Evolutionary conservation across 495 filamentous ascomycete genomes (phyloP).

Genomic region (Hypoxylon lienhwacheense): DNA sequence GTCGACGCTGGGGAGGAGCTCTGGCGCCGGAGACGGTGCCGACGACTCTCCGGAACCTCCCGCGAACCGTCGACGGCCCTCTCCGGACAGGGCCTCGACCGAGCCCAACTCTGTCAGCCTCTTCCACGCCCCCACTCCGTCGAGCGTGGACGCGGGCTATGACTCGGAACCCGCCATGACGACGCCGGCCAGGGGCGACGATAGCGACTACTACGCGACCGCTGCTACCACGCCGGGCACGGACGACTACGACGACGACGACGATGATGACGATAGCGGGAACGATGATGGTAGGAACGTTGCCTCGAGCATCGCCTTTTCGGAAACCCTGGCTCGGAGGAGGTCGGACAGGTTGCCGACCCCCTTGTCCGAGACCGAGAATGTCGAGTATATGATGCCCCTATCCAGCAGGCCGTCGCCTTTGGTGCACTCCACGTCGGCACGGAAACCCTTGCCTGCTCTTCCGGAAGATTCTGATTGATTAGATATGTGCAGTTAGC

Average conservation of each 20-base stretch:
- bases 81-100: conserved; percentile 17
- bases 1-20: not conserved
- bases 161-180: conserved; percentile 38
- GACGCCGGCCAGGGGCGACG: conserved; percentile 12
- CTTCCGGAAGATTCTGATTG: conserved; percentile 50
- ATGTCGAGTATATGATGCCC: conserved; percentile 22
- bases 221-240: not conserved
- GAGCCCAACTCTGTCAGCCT: conserved; percentile 17
- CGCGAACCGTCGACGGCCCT: conserved; percentile 6
- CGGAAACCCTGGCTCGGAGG: conserved; percentile 25
- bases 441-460: conserved; percentile 54
- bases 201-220: not conserved
- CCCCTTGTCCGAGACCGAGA: conserved; percentile 40
- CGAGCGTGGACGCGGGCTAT: conserved; percentile 34
- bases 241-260: conserved; percentile 1
- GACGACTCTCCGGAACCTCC: too few relatives aligned
- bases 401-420: conserved; percentile 33
- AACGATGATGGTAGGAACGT: conserved; percentile 6
- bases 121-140: conserved; percentile 31
- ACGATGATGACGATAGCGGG: conserved; percentile 2
- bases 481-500: conserved; percentile 5
- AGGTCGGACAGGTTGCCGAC: conserved; percentile 40
- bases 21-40: conserved; percentile 1
- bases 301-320: too few relatives aligned
- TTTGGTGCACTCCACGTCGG: conserved; percentile 27